phyloP scores from a whole-genome alignment of 805 yeast genomes.

The Deakozyma indianensis region DNA sequence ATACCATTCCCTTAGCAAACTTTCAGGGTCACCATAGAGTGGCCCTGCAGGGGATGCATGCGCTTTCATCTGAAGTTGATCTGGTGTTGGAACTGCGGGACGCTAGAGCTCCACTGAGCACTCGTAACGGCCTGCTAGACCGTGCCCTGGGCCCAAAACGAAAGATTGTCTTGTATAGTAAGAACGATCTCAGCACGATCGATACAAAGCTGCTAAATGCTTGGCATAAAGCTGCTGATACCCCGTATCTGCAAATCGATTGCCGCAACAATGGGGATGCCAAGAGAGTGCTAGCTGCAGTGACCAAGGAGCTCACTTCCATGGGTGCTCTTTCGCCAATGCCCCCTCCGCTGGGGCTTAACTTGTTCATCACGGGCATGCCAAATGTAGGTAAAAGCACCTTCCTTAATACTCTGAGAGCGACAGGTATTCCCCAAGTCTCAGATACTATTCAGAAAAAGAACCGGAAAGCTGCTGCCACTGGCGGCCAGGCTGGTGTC shows the following conservation, averaged over 20 bases:
- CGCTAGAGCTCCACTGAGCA: slow-evolving; percentile 74
- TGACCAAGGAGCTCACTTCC: slow-evolving; percentile 24
- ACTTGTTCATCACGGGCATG: slow-evolving; percentile 77
- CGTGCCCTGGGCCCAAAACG: slow-evolving; percentile 39
- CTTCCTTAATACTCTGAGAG: slow-evolving; percentile 58
- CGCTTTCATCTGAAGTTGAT: slow-evolving; percentile 66
- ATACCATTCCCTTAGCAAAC: slow-evolving; percentile 55
- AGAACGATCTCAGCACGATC: slow-evolving; percentile 47
- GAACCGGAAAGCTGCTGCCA: slow-evolving; percentile 52
- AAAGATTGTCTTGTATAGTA: slow-evolving; percentile 60
- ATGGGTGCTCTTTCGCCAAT: slow-evolving; percentile 32
- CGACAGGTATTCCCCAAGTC: slow-evolving; percentile 20
- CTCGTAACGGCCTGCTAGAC: slow-evolving; percentile 70
- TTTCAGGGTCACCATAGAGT: slow-evolving; percentile 85
- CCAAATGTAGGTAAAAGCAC: slow-evolving; percentile 98
- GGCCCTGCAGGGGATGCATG: slow-evolving; percentile 54
- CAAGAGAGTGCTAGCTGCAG: slow-evolving; percentile 31
- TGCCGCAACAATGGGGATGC: slow-evolving; percentile 39
- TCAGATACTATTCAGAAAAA: background rate
- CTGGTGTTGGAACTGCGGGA: slow-evolving; percentile 77
- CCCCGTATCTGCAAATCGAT: slow-evolving; percentile 43
- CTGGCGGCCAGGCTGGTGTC: slow-evolving; percentile 85
- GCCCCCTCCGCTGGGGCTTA: slow-evolving; percentile 71
- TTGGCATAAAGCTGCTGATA: slow-evolving; percentile 35
- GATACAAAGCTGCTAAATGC: slow-evolving; percentile 24